Percentiles rank a stretch among this genome's conserved stretches.
Evolutionary conservation across 352 stramenopile genomes (phyloP).

Genomic region (Globisporangium heterothallicum): DNA sequence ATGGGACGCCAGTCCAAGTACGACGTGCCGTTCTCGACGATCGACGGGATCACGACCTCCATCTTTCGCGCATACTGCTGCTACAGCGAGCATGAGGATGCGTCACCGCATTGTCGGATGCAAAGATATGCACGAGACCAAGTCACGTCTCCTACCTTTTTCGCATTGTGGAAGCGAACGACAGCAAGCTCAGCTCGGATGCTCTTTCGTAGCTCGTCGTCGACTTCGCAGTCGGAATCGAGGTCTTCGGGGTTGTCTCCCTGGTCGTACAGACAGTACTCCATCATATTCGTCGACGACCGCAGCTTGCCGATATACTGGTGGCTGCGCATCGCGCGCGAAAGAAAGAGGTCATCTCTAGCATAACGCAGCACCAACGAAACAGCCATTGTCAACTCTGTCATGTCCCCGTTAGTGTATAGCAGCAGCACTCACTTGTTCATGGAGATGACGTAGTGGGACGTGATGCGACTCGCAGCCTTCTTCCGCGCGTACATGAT

Average conservation of each 20-base stretch:
- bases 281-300: conserved; percentile 73
- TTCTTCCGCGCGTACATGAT: conserved; percentile 85
- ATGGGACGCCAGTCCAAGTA: conserved; percentile 73
- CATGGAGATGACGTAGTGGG: conserved; percentile 85
- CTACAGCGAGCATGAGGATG: neutral
- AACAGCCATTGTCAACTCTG: no score
- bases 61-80: conserved; percentile 75
- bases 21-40: conserved; percentile 49
- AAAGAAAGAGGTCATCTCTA: conserved; percentile 76
- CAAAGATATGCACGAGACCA: neutral
- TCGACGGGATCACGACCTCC: conserved; percentile 73
- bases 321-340: conserved; percentile 73
- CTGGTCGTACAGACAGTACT: conserved; percentile 84
- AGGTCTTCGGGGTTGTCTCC: conserved; percentile 82
- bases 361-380: neutral
- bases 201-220: conserved; percentile 69
- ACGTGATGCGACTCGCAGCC: conserved; percentile 63
- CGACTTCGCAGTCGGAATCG: conserved; percentile 74
- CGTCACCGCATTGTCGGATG: no score
- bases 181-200: conserved; percentile 69
- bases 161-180: conserved; percentile 66
- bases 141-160: conserved; percentile 36
- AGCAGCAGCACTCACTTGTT: conserved; percentile 38
- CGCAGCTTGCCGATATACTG: conserved; percentile 86
- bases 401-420: no score